Evolutionary conservation across 192 early-diverging fungal genomes (phyloP), one percentile per base, ranked within the genome.

Genomic region (Globomyces pollinis-pini): DNA sequence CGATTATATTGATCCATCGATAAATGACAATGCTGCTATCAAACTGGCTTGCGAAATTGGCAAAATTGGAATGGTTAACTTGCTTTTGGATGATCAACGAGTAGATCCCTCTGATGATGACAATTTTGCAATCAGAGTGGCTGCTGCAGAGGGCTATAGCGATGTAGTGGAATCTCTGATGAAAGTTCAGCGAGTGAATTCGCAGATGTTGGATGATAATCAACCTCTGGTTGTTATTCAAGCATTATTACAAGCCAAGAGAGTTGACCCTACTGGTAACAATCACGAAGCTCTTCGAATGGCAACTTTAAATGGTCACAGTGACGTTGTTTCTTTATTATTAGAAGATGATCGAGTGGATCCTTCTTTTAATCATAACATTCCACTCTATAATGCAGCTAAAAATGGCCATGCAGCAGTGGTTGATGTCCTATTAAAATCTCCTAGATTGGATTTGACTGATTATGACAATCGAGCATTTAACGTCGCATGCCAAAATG

Each of bases 21-120:
- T 16, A 4, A 12, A 31, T 33, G 32, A 51, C 16, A 51, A 51
- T 33, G 30, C 33, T 2, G 21, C 50, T 2, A 1, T 51, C n/a
- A 13, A n/a, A 34, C 15, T 34, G 20, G 50, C 50, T n/a, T 28
- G 16, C 2, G 33, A 26, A 3, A 31, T 33, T 33, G 28, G 28
- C 1, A 28, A 51, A 20, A 31, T 26, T 21, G 7, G 7, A 16
- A 31, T 51, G 12, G 50, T 51, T 15, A 6, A 18, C 16, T 16
- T 51, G 11, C 9, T 51, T 6, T 34, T 51, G 28, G 2, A 30
- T 2, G 32, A 34, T 18, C 16, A 15, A 20, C 6, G 32, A n/a
- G 50, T 51, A 20, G 50, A 62, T 16, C 61, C 61, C 2, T 8
- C 23, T 0, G 53, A 28, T 5, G 9, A 23, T 38, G 50, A 52